Evolutionary conservation across 139 green algal genomes (phyloP).

Genomic region (Trebouxia sp.): DNA sequence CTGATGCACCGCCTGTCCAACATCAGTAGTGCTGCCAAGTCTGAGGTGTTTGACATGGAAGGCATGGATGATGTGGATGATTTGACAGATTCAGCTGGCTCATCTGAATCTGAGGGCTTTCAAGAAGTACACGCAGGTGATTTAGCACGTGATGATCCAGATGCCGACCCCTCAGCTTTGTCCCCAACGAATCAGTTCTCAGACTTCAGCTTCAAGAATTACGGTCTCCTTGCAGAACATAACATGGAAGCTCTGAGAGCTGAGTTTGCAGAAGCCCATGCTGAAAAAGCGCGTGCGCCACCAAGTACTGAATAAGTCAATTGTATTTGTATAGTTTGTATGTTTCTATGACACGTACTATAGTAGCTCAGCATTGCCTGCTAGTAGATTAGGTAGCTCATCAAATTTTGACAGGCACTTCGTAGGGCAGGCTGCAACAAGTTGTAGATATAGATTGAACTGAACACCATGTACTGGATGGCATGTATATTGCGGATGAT

Average conservation of each 20-base stretch:
- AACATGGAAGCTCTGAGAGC: constrained; percentile 43
- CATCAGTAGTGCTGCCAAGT: neutral
- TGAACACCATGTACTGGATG: too few relatives aligned
- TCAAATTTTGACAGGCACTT: too few relatives aligned
- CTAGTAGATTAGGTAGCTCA: too few relatives aligned
- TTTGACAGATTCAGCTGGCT: neutral
- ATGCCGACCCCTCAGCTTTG: neutral
- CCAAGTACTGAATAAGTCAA: neutral
- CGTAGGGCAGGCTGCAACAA: too few relatives aligned
- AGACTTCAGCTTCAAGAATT: constrained; percentile 48
- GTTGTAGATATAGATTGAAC: too few relatives aligned
- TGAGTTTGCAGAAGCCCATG: constrained; percentile 29
- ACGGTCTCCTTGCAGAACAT: constrained; percentile 39
- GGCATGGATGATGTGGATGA: neutral
- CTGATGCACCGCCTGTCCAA: constrained; percentile 13
- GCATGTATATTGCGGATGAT: too few relatives aligned
- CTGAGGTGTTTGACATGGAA: constrained; percentile 1
- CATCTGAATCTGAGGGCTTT: neutral
- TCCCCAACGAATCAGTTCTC: constrained; percentile 36
- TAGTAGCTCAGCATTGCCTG: too few relatives aligned
- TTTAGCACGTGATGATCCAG: neutral
- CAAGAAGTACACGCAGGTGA: neutral
- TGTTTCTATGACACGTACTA: too few relatives aligned
- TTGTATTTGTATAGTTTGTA: constrained; percentile 10
- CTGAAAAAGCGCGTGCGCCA: neutral